Conservation (phyloP, 768 basidiomycete species). For the Mycena albidolilacea region DNA sequence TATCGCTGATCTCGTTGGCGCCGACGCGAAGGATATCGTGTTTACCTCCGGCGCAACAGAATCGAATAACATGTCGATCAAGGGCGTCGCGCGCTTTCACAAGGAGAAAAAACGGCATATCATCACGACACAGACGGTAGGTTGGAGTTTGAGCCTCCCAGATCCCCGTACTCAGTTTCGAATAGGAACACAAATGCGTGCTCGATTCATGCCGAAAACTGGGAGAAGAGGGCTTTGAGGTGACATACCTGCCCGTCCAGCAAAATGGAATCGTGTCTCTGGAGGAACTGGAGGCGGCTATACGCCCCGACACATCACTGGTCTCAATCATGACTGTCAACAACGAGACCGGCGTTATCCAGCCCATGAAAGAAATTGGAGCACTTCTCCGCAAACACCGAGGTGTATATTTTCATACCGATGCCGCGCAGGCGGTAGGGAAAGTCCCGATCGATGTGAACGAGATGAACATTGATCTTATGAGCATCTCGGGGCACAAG, state of each 20-base stretch:
- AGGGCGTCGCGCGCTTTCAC: slow-evolving; percentile 96
- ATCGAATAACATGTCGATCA: slow-evolving; percentile 97
- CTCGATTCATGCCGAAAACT: slow-evolving; percentile 97
- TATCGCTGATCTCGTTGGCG: slow-evolving; percentile 93
- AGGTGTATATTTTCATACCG: slow-evolving; percentile 96
- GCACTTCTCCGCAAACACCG: slow-evolving; percentile 87
- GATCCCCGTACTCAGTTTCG: slow-evolving; percentile 9
- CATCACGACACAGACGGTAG: slow-evolving; percentile 94
- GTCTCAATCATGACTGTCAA: slow-evolving; percentile 99
- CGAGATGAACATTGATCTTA: slow-evolving; percentile 93
- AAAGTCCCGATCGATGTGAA: slow-evolving; percentile 96
- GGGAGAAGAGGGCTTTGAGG: slow-evolving; percentile 96
- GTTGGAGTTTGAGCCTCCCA: slow-evolving; percentile 47
- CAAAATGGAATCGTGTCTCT: slow-evolving; percentile 87
- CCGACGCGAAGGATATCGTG: slow-evolving; percentile 94
- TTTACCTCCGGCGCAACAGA: slow-evolving; percentile 99
- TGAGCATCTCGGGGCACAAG: slow-evolving; percentile 98
- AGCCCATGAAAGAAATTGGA: slow-evolving; percentile 96
- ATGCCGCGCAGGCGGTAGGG: slow-evolving; percentile 95
- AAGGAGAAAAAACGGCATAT: slow-evolving; percentile 94
- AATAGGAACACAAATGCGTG: slow-evolving; percentile 98
- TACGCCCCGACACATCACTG: slow-evolving; percentile 93
- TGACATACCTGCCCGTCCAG: slow-evolving; percentile 97
- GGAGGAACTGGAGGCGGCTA: slow-evolving; percentile 85
- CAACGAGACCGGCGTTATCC: slow-evolving; percentile 99